Base-by-base conservation (phyloP, 140 eudicot species). In the Cichorium intybus region DNA sequence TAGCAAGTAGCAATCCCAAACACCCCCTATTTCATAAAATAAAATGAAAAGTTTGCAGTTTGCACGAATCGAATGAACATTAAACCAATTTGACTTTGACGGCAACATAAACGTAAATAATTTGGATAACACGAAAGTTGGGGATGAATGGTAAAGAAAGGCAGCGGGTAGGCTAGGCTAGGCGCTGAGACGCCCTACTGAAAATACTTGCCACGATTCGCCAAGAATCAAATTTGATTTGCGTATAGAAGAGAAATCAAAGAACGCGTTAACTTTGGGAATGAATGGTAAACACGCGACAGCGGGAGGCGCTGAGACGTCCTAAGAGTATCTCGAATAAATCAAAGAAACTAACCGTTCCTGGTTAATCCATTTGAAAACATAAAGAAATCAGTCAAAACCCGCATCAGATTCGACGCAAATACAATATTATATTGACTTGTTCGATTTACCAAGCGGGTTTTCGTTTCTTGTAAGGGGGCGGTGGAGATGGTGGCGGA, bases 401-500 rank as follows among this genome's bases (percentile, higher is more conserved):
- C 56, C 64, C 77, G 24, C 33, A 62, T 62, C 60, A 51, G 53
- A 62, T 72, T 62, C 68, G 27, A 27, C 64, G 21, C 64, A 20
- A 39, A 24, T 24, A 56, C 45, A 24, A 51, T 24, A 10, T 47
- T 47, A 1, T 12, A 27, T 45, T 2, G n/a, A 10, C 39, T 26
- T 15, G 27, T 14, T 57, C 50, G 29, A 67, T 67, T 41, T 3
- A 5, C 63, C 43, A 51, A 66, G 3, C 5, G 24, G 51, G 33
- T 24, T 66, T 56, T 41, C 17, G 26, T 45, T 61, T 39, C n/a
- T 35, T 22, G 20, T 12, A 14, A 12, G 47, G 10, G 20, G 35
- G 49, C 9, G 56, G 65, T 31, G 80, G 68, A 29, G 79, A 81
- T 79, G 75, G 82, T 67, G 59, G 84, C 77, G 26, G 93, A 78